Evolutionary conservation across 345 rosid species (phyloP), one percentile per base, ranked within the genome.

Genomic region (Anastatica hierochuntica): DNA sequence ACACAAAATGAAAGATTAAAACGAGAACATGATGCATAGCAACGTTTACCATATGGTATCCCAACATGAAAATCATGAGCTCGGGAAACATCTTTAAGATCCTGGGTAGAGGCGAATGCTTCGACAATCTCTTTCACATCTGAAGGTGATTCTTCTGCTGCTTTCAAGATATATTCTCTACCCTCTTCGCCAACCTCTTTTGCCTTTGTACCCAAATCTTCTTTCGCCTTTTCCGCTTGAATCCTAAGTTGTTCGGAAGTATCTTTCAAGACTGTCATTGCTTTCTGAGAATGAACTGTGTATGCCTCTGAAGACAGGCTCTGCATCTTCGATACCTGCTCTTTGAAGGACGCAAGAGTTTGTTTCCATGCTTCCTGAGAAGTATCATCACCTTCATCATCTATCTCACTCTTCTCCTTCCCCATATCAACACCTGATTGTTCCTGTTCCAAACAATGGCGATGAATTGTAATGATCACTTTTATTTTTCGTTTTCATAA

Each of bases 291-390:
- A 77, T 79, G 79, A 30, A 76, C 55, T 1, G 69, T 79, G 58
- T 85, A 88, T 6, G 99, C 90, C 58, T 88, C 95, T 20, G 72
- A 76, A 0, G 95, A 88, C 40, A 88, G 71, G 49, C 74, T 69
- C 64, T 85, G 83, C 77, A 94, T 72, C 76, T 79, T 85, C 39
- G 77, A 60, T 7, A 88, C 88, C 62, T 92, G 84, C 59, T 85
- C 94, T 66, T 75, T 83, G 70, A 85, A 84, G 20, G 84, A 40
- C 44, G 64, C 81, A 3, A 88, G 69, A 49, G 88, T 59, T 71
- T 76, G 81, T 57, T 85, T 79, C 97, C 99, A 88, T 13, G 78
- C 84, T 78, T 94, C 96, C 38, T 79, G 73, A 8, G 95, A 73
- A 53, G 56, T 27, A 49, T 50, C 59, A 63, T 70, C n/a, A n/a